These are phyloP conservation scores for Colletotrichum tofieldiae DNA, from an alignment of 2,329 filamentous ascomycete genomes.

Conservation along the genomic window DNA sequence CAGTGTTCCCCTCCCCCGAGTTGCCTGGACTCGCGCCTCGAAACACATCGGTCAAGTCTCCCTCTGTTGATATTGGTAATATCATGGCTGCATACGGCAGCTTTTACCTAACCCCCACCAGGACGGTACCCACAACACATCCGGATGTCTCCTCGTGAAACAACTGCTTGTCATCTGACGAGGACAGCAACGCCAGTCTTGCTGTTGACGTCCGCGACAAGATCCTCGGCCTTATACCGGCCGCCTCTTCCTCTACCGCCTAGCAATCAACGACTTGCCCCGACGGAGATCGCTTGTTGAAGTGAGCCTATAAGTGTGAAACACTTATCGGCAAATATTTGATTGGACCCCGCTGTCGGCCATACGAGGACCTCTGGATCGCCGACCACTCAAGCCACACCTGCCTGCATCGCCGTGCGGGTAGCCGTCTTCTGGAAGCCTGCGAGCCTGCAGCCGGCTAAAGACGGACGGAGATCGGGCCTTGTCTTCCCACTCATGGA, in stretches of 20 bases:
- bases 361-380: constrained; percentile 30
- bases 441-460: constrained; percentile 27
- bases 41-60: constrained; percentile 21
- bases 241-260: not conserved
- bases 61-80: not conserved
- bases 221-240: not conserved
- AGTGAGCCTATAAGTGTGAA: constrained; percentile 15
- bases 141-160: constrained; percentile 17
- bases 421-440: constrained; percentile 32
- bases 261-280: not conserved
- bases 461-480: constrained; percentile 24
- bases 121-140: constrained; percentile 14
- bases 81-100: not conserved
- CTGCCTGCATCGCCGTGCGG: constrained; percentile 10
- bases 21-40: not conserved
- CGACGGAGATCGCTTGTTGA: constrained; percentile 10
- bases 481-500: not conserved
- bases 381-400: not conserved
- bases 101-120: constrained; percentile 20
- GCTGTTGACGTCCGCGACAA: not conserved
- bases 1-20: not conserved
- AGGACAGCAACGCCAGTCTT: constrained; percentile 1
- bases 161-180: constrained; percentile 4
- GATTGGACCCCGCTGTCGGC: constrained; percentile 27
- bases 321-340: constrained; percentile 31